Conservation (phyloP, 768 basidiomycete genomes). For the Mycena sanguinolenta region DNA sequence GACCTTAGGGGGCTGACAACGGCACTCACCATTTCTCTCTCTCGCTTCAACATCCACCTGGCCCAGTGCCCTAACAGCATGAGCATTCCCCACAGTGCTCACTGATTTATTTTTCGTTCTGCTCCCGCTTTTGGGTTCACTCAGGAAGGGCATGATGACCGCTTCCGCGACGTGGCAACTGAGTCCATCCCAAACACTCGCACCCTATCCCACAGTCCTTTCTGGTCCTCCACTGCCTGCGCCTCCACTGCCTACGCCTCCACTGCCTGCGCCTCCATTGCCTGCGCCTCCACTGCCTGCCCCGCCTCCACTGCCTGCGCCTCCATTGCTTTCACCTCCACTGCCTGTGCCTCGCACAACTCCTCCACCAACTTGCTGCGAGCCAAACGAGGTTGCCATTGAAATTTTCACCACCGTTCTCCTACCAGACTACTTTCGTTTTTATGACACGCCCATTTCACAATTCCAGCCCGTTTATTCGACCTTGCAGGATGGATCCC, state of each 20-base stretch:
- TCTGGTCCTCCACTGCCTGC: constrained; percentile 40
- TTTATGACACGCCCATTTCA: constrained; percentile 56
- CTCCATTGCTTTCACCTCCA: constrained; percentile 41
- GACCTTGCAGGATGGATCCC: constrained; percentile 69
- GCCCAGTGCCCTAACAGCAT: constrained; percentile 42
- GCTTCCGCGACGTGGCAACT: constrained; percentile 27
- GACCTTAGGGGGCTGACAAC: constrained; percentile 19
- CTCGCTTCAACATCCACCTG: constrained; percentile 37
- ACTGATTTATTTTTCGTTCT: constrained; percentile 40
- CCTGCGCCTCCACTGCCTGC: constrained; percentile 45
- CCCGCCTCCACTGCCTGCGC: constrained; percentile 41
- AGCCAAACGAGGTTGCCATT: constrained; percentile 61
- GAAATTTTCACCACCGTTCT: constrained; percentile 63
- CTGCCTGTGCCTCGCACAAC: constrained; percentile 50
- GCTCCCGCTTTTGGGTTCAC: background rate
- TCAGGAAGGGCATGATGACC: constrained; percentile 5
- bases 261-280: constrained; percentile 41
- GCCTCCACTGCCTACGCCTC: constrained; percentile 41
- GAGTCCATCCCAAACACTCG: constrained; percentile 19
- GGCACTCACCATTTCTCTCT: constrained; percentile 33
- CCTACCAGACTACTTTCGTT: constrained; percentile 61
- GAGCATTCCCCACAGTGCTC: constrained; percentile 51
- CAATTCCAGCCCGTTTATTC: constrained; percentile 64
- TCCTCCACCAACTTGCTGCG: constrained; percentile 49
- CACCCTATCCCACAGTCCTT: constrained; percentile 25